A percentile compares a stretch with the other conserved stretches of the same genome.
Evolutionary conservation across 768 basidiomycete genomes (phyloP).

Genomic region (Psilocybe cyanescens): DNA sequence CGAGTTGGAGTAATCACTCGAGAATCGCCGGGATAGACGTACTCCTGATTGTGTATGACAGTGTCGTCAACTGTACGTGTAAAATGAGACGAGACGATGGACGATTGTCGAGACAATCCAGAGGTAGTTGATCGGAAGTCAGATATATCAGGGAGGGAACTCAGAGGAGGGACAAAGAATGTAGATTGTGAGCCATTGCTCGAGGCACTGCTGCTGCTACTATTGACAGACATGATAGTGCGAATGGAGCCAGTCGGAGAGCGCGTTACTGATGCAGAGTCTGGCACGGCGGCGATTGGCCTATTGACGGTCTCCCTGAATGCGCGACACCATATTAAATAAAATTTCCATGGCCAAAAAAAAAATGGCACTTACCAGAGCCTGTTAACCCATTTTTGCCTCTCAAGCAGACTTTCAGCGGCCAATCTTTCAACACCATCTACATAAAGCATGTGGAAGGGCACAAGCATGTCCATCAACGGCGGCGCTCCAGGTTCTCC

Average conservation of each 20-base stretch:
- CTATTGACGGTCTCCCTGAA: conserved; percentile 80
- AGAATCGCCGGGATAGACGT: conserved; percentile 73
- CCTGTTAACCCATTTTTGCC: conserved; percentile 90
- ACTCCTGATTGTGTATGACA: conserved; percentile 65
- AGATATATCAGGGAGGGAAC: conserved; percentile 70
- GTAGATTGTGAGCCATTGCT: conserved; percentile 70
- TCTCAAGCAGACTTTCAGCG: conserved; percentile 85
- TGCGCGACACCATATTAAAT: neutral
- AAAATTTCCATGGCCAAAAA: neutral
- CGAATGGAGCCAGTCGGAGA: conserved; percentile 64
- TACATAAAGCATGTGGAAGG: conserved; percentile 88
- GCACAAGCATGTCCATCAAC: conserved; percentile 77
- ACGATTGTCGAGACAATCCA: conserved; percentile 36
- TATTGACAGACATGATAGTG: conserved; percentile 66
- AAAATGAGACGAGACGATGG: conserved; percentile 57
- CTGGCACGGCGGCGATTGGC: conserved; percentile 44
- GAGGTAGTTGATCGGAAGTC: conserved; percentile 50
- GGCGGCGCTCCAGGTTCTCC: conserved; percentile 46
- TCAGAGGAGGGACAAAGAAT: conserved; percentile 78
- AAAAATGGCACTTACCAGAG: conserved; percentile 67
- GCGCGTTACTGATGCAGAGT: conserved; percentile 50
- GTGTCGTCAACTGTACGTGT: conserved; percentile 76
- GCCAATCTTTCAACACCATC: conserved; percentile 90
- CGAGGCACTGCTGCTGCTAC: conserved; percentile 38
- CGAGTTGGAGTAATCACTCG: conserved; percentile 73